Evolutionary conservation across 352 stramenopile genomes (phyloP).

Genomic region (Globisporangium canariense): DNA sequence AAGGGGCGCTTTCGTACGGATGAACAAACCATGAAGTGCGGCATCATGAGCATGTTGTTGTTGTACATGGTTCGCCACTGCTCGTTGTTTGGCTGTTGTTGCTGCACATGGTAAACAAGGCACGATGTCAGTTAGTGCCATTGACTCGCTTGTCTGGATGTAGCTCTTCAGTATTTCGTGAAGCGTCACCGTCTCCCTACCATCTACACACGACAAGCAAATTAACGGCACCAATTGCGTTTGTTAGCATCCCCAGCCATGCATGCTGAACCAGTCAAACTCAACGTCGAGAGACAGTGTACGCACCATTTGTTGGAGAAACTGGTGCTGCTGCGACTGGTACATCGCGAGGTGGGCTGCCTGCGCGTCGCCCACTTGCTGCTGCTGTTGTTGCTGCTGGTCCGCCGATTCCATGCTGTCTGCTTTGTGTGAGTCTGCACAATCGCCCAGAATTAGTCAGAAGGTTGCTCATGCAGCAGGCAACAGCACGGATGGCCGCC

Average conservation of each 20-base stretch:
- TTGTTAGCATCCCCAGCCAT: not conserved
- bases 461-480: not conserved
- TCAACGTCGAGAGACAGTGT: not conserved
- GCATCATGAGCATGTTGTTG: conserved; percentile 59
- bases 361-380: conserved; percentile 22
- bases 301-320: conserved; percentile 76
- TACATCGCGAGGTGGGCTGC: conserved; percentile 64
- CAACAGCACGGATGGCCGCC: not conserved
- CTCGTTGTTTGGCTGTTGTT: conserved; percentile 58
- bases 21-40: conserved; percentile 44
- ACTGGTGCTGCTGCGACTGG: conserved; percentile 76
- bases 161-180: not conserved
- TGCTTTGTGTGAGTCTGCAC: too few species aligned
- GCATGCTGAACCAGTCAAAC: not conserved
- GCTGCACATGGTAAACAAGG: conserved; percentile 9
- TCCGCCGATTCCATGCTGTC: conserved; percentile 7
- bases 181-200: not conserved
- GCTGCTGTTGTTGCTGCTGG: conserved; percentile 18
- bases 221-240: not conserved
- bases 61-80: conserved; percentile 50
- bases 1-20: not conserved
- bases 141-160: not conserved
- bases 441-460: not conserved
- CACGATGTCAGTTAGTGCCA: not conserved
- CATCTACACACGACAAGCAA: conserved; percentile 5